Evolutionary conservation across 2,329 filamentous ascomycete species (phyloP).

Genomic region (Metarhizium anisopliae): DNA sequence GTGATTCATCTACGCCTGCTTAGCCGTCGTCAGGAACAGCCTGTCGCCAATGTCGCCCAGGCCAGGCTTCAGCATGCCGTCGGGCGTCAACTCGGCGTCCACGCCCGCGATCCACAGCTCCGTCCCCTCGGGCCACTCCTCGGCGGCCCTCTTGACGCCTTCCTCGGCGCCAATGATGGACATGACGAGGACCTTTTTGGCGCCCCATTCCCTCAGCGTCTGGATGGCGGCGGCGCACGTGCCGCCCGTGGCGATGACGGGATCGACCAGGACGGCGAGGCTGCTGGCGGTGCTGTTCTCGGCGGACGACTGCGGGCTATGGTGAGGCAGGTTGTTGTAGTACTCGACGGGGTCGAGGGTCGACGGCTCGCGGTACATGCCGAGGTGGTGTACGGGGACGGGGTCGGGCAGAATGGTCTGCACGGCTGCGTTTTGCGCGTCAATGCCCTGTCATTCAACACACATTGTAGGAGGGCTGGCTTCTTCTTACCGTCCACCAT

Average conservation of each 20-base stretch:
- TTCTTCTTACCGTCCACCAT: conserved; percentile 67
- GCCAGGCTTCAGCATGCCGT: conserved; percentile 85
- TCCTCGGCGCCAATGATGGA: conserved; percentile 63
- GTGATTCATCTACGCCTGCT: background rate
- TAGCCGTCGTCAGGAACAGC: conserved; percentile 62
- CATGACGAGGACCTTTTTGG: conserved; percentile 69
- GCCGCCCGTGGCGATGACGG: conserved; percentile 86
- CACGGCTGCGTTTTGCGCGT: conserved; percentile 43
- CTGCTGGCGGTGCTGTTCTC: conserved; percentile 26
- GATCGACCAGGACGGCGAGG: conserved; percentile 80
- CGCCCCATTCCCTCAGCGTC: conserved; percentile 83
- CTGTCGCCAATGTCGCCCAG: conserved; percentile 86
- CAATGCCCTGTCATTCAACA: background rate
- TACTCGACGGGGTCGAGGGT: conserved; percentile 89
- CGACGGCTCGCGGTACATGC: conserved; percentile 83
- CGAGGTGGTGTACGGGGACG: conserved; percentile 84
- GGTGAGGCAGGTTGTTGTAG: conserved; percentile 92
- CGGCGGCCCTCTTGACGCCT: conserved; percentile 64
- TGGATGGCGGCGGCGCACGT: conserved; percentile 86
- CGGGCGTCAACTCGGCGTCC: conserved; percentile 63
- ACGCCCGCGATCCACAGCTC: conserved; percentile 78
- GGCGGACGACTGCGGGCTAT: conserved; percentile 33
- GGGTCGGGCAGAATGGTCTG: conserved; percentile 72
- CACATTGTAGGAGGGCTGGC: background rate
- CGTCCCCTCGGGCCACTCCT: conserved; percentile 67